Base-by-base conservation (phyloP, 2,329 filamentous ascomycete species). In the Exutisphaerella laricina region DNA sequence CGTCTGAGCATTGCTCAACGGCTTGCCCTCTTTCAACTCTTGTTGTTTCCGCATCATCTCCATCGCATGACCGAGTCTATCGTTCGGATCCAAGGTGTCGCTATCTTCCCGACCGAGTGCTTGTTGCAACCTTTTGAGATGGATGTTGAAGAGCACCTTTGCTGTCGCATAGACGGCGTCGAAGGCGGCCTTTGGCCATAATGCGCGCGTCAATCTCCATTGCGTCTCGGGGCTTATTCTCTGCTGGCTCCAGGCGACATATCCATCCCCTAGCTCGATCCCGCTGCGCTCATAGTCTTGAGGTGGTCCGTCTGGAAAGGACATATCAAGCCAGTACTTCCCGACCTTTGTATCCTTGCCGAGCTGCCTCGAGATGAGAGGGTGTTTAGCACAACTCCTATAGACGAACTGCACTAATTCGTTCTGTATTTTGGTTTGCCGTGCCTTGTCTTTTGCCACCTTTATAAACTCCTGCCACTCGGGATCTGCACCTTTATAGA, bases 391-490 rank as follows among this genome's bases (percentile, higher is more conserved):
- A 4, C 53, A 50, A 12, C 54, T 37, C 0, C 50, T 51, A 37
- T 62, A 66, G 8, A 71, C 57, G 5, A 63, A 43, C 12, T 56
- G 46, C 3, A 65, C 60, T 12, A 73, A 57, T 42, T 70, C 64
- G 10, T 58, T 60, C 58, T 66, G 62, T 42, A 73, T 64, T 30
- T 61, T 64, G 28, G 63, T 57, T 13, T 67, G 57, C 42, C 65
- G 59, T 21, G 61, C 37, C 18, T 59, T 58, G 51, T 76, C 68
- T n/a, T 60, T 63, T 5, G 68, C 62, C 12, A 75, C 50, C 38
- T 66, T 68, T 33, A 66, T 58, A 42, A 73, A 75, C 40, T 70
- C 70, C 53, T 73, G 67, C 73, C 72, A 75, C 50, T 75, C 73
- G 3, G 72, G 71, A 61, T 75, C 73, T n/a, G 66, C 69, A 17